Conservation (phyloP, 192 early-diverging fungal genomes). For the Phycomyces nitens region DNA sequence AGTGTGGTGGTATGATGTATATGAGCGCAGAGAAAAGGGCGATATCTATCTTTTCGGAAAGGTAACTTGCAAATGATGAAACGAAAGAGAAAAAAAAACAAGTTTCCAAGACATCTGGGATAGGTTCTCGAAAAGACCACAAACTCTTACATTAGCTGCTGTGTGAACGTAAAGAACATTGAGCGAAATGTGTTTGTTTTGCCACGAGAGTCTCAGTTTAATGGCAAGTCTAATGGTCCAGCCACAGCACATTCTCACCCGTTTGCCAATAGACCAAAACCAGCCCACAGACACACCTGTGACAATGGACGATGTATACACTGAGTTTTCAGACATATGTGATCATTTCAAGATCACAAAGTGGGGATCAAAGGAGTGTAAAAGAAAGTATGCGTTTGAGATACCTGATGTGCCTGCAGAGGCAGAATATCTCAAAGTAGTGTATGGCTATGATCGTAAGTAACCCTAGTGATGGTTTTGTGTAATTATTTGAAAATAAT, state of each 20-base stretch:
- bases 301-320: slow-evolving; percentile 63
- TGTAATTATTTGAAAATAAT: no score
- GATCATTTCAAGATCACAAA: slow-evolving; percentile 50
- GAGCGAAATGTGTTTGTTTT: slow-evolving; percentile 89
- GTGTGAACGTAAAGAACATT: slow-evolving; percentile 73
- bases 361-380: slow-evolving; percentile 59
- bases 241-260: neutral
- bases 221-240: slow-evolving; percentile 32
- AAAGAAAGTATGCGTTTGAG: slow-evolving; percentile 93
- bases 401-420: slow-evolving; percentile 70
- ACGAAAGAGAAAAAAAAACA: neutral
- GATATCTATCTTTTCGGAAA: slow-evolving; percentile 92
- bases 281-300: slow-evolving; percentile 56
- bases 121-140: slow-evolving; percentile 46
- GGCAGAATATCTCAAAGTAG: slow-evolving; percentile 83
- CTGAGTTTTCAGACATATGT: slow-evolving; percentile 69
- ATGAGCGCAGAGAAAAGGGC: slow-evolving; percentile 65
- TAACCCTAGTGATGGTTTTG: neutral
- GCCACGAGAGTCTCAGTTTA: slow-evolving; percentile 60
- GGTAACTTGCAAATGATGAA: slow-evolving; percentile 3
- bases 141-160: slow-evolving; percentile 73
- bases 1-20: slow-evolving; percentile 93
- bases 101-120: neutral
- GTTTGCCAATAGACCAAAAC: slow-evolving; percentile 34
- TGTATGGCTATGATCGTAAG: slow-evolving; percentile 67